phyloP scores from a whole-genome alignment of 768 basidiomycete genomes.

The Tylopilus plumbeoviolaceoides region DNA sequence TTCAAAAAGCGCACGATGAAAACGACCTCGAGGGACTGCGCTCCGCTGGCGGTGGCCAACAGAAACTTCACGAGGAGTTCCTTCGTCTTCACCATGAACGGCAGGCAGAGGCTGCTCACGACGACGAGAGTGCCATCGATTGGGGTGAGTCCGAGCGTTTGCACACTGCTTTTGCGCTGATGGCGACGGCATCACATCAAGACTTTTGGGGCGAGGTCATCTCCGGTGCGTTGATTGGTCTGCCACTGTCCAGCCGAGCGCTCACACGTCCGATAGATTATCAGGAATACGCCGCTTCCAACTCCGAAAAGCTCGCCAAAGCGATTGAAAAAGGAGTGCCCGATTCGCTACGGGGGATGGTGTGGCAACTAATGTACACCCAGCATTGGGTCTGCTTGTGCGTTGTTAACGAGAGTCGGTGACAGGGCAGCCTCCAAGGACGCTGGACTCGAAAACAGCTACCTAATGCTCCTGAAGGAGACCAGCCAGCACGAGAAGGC shows the following conservation, averaged over 20 bases:
- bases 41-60: slow-evolving; percentile 57
- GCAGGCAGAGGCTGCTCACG: slow-evolving; percentile 36
- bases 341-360: slow-evolving; percentile 81
- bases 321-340: slow-evolving; percentile 95
- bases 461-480: slow-evolving; percentile 78
- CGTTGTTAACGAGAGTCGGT: slow-evolving; percentile 14
- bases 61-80: slow-evolving; percentile 75
- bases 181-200: slow-evolving; percentile 26
- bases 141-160: slow-evolving; percentile 55
- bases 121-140: slow-evolving; percentile 53
- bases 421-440: slow-evolving; percentile 92
- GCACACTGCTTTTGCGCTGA: slow-evolving; percentile 2
- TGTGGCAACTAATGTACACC: slow-evolving; percentile 91
- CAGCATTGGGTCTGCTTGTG: slow-evolving; percentile 4
- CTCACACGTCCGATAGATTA: slow-evolving; percentile 57
- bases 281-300: slow-evolving; percentile 75
- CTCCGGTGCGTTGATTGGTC: slow-evolving; percentile 50
- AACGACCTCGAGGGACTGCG: slow-evolving; percentile 36
- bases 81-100: slow-evolving; percentile 58
- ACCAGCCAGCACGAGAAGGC: slow-evolving; percentile 89
- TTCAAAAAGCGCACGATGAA: slow-evolving; percentile 42
- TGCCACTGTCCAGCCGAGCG: neutral
- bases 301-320: slow-evolving; percentile 73
- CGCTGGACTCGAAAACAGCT: slow-evolving; percentile 74
- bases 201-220: slow-evolving; percentile 96